Conservation (phyloP, 2,329 filamentous ascomycete species). For the Calonectria hawksworthii region DNA sequence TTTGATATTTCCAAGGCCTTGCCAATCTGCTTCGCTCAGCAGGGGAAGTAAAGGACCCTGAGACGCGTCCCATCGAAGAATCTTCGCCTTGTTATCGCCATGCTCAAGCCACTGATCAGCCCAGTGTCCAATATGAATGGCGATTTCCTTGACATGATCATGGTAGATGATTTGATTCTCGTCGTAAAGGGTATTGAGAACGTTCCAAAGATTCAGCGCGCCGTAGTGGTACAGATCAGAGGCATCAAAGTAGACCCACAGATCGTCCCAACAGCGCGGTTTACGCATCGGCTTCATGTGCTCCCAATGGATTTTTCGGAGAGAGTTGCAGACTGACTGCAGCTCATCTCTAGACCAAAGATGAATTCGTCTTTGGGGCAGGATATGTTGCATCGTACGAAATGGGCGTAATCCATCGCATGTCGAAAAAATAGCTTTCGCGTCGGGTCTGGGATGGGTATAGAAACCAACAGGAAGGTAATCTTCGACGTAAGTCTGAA, state of each 20-base stretch:
- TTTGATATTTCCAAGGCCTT: slow-evolving; percentile 46
- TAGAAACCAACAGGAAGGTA: slow-evolving; percentile 55
- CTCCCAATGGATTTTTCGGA: slow-evolving; percentile 54
- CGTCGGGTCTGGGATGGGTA: slow-evolving; percentile 47
- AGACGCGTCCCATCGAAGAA: slow-evolving; percentile 48
- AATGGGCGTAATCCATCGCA: slow-evolving; percentile 46
- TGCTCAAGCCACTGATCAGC: slow-evolving; percentile 53
- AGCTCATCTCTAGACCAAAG: slow-evolving; percentile 58
- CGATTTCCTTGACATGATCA: slow-evolving; percentile 42
- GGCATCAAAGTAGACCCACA: slow-evolving; percentile 64
- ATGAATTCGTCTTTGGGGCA: slow-evolving; percentile 46
- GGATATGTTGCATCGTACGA: slow-evolving; percentile 46
- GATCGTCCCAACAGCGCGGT: slow-evolving; percentile 53
- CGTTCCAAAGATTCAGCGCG: slow-evolving; percentile 63
- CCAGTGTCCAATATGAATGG: slow-evolving; percentile 52
- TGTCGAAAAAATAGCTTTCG: slow-evolving; percentile 58
- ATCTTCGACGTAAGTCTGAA: slow-evolving; percentile 52
- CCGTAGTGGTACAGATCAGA: slow-evolving; percentile 62
- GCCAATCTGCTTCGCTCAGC: slow-evolving; percentile 46
- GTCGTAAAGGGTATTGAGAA: slow-evolving; percentile 56
- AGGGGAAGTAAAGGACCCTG: slow-evolving; percentile 46
- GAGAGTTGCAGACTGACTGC: slow-evolving; percentile 54
- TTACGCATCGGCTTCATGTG: slow-evolving; percentile 51
- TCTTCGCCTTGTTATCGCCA: slow-evolving; percentile 48
- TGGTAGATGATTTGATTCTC: slow-evolving; percentile 55